phyloP scores from a whole-genome alignment of 176 grass and related monocot species.

The Carex parvula region DNA sequence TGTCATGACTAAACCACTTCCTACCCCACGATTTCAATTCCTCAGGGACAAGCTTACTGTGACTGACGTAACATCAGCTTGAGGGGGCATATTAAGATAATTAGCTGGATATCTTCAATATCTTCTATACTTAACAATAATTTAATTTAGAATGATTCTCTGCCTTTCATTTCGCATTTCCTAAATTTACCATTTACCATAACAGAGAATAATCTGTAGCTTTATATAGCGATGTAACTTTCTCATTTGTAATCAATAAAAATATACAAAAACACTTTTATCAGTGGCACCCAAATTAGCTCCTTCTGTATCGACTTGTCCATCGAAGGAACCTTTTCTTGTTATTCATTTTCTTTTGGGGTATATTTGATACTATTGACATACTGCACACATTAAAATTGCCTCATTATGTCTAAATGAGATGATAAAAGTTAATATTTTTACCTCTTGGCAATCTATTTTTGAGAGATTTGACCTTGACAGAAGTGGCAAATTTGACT shows the following conservation, averaged over 20 bases:
- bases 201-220: too few species aligned
- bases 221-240: too few species aligned
- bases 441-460: constrained; percentile 40
- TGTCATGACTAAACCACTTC: neutral
- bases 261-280: too few species aligned
- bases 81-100: neutral
- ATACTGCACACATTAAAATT: neutral
- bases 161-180: too few species aligned
- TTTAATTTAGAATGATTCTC: too few species aligned
- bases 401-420: neutral
- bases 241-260: too few species aligned
- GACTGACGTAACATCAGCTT: neutral
- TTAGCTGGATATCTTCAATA: too few species aligned
- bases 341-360: neutral
- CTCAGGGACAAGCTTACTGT: neutral
- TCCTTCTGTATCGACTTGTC: too few species aligned
- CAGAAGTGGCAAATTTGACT: constrained; percentile 75
- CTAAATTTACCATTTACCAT: too few species aligned
- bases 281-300: too few species aligned
- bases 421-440: neutral
- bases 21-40: neutral
- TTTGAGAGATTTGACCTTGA: constrained; percentile 94
- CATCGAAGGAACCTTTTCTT: neutral
- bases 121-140: too few species aligned
- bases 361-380: neutral